Conservation (phyloP, 768 basidiomycete genomes). For the Termitomyces sp. region DNA sequence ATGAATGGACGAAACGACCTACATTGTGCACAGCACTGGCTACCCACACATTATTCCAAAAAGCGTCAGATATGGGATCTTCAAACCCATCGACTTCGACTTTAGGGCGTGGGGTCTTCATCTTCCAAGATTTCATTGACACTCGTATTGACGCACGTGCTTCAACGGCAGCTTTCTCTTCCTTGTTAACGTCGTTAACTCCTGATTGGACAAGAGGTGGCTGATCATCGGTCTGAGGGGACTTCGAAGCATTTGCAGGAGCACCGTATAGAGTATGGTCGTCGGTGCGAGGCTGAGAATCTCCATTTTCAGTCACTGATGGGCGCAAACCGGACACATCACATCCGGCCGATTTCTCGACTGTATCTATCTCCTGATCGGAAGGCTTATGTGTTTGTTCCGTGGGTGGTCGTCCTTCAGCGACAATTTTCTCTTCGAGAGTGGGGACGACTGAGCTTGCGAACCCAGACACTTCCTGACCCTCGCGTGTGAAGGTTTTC, state of each 20-base stretch:
- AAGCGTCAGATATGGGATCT: slow-evolving; percentile 82
- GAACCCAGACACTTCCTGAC: slow-evolving; percentile 49
- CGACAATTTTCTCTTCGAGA: slow-evolving; percentile 60
- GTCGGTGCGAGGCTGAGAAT: slow-evolving; percentile 27
- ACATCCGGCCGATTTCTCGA: slow-evolving; percentile 4
- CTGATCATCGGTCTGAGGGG: slow-evolving; percentile 36
- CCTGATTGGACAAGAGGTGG: slow-evolving; percentile 43
- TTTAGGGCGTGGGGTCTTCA: slow-evolving; percentile 63
- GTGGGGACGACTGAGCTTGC: slow-evolving; percentile 61
- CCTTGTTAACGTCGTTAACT: slow-evolving; percentile 37
- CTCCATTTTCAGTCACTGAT: slow-evolving; percentile 5
- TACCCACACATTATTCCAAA: slow-evolving; percentile 91
- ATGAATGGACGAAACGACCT: slow-evolving; percentile 22
- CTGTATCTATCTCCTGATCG: not conserved
- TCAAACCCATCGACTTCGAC: slow-evolving; percentile 78
- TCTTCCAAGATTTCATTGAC: slow-evolving; percentile 53
- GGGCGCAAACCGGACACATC: slow-evolving; percentile 1
- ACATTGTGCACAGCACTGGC: slow-evolving; percentile 88
- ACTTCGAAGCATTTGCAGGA: slow-evolving; percentile 46
- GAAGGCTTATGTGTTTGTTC: slow-evolving; percentile 19
- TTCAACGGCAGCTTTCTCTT: slow-evolving; percentile 44
- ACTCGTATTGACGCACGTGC: slow-evolving; percentile 51
- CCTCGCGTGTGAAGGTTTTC: slow-evolving; percentile 46
- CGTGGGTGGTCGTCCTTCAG: slow-evolving; percentile 39
- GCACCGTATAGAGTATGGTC: slow-evolving; percentile 48